These are phyloP conservation scores for Schwanniomyces polymorphus DNA, from an alignment of 805 yeast genomes.

Conservation along the genomic window DNA sequence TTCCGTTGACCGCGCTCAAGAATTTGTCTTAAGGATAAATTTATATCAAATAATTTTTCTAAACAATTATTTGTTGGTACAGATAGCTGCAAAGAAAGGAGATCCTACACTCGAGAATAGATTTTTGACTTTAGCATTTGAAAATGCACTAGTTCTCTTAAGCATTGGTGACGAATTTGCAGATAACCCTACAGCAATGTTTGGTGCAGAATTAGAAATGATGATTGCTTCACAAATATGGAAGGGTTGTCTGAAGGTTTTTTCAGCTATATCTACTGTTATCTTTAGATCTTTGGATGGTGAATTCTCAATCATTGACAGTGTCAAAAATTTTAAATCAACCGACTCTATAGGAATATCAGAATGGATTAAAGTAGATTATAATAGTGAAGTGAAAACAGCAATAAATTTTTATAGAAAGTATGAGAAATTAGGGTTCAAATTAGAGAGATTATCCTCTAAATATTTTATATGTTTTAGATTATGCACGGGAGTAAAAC, in stretches of 20 bases:
- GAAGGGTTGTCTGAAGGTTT: conserved; percentile 1
- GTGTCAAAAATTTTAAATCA: conserved; percentile 3
- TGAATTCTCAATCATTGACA: conserved; percentile 2
- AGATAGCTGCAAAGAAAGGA: background rate
- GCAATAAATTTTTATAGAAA: background rate
- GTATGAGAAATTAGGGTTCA: background rate
- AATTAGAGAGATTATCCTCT: background rate
- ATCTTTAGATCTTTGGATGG: conserved; percentile 4
- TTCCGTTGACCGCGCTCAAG: conserved; percentile 5
- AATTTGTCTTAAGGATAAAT: conserved; percentile 4
- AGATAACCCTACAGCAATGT: conserved; percentile 2
- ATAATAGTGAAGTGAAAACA: conserved; percentile 1
- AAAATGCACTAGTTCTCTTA: conserved; percentile 3
- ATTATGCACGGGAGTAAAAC: background rate
- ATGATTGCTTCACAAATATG: conserved; percentile 5
- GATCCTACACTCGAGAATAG: background rate
- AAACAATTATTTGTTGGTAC: conserved; percentile 1
- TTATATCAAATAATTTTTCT: conserved; percentile 1
- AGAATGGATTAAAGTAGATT: conserved; percentile 2
- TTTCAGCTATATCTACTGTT: background rate
- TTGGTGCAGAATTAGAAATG: conserved; percentile 6
- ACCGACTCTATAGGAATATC: conserved; percentile 4
- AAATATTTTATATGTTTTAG: conserved; percentile 2
- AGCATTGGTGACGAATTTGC: conserved; percentile 4
- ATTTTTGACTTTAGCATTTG: conserved; percentile 1